These are phyloP conservation scores for Tinospora cordifolia DNA, from an alignment of 164 flowering plant genomes.

Conservation along the genomic window DNA sequence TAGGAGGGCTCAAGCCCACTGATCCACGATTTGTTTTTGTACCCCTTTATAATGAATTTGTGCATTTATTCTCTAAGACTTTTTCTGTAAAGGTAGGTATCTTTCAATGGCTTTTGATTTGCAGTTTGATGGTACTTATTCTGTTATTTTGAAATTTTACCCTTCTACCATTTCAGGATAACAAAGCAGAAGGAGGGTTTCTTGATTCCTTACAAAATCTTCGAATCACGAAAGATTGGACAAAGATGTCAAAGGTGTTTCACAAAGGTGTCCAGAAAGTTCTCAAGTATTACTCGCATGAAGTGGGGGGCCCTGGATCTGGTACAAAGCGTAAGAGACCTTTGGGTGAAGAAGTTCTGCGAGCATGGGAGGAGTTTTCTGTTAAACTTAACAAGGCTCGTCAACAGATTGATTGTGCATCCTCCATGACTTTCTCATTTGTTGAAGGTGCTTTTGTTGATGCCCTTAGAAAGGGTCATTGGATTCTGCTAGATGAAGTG, in stretches of 20 bases:
- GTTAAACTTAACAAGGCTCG: constrained; percentile 40
- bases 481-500: constrained; percentile 97
- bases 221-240: constrained; percentile 49
- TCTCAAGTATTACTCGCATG: constrained; percentile 3
- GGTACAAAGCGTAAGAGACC: constrained; percentile 66
- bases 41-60: constrained; percentile 73
- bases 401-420: constrained; percentile 45
- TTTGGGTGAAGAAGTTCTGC: constrained; percentile 29
- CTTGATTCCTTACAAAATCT: constrained; percentile 29
- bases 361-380: constrained; percentile 54
- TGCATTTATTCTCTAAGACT: constrained; percentile 44
- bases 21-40: constrained; percentile 60
- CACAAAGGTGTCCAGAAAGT: constrained; percentile 29
- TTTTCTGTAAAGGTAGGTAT: constrained; percentile 48
- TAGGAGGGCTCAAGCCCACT: constrained; percentile 90
- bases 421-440: constrained; percentile 79
- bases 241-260: constrained; percentile 37
- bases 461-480: constrained; percentile 78
- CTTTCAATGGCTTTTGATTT: not conserved
- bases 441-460: constrained; percentile 90
- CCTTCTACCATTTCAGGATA: constrained; percentile 7
- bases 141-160: not conserved
- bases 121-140: not conserved
- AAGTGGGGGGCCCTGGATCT: constrained; percentile 26
- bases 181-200: constrained; percentile 10